Base-by-base conservation (phyloP, 257 asterid species). In the Ocimum tenuiflorum region DNA sequence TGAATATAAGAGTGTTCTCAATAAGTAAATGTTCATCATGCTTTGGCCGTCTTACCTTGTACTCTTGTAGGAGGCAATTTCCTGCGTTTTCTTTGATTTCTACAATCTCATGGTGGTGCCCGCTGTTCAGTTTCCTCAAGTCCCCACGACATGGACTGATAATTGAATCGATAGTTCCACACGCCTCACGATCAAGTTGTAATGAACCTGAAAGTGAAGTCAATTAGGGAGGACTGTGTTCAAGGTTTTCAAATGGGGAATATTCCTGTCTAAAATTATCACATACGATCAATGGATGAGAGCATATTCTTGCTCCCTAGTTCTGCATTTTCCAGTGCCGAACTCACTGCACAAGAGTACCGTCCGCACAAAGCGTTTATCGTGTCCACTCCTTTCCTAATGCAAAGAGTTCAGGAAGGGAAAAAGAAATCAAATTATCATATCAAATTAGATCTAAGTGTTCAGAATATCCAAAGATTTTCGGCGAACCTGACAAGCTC, bases 151-250 rank as follows among this genome's bases (percentile, higher is more conserved):
- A 89, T 45, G 97, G 96, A 56, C 71, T 78, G 51, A 81, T 75
- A 77, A 86, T 73, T 60, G 94, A 86, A 72, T 86, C 88, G 4
- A 94, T 78, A 72, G 83, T 88, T 38, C 52, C 73, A 31, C 91
- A 81, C 20, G 97, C 99, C 70, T 86, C 99, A 3, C 58, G 84
- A 74, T 94, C 99, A 72, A 89, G 95, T 83, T 88, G 91, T 68
- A 94, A 76, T 27, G 96, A 83, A 76, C 85, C 97, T 94, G 83
- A 71, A 82, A 23, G 43, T 2, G 11, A 55, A 54, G 23, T 13
- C 6, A 5, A 22, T 31, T 63, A 27, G 31, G 2, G 31, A 36
- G 29, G 29, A 55, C 18, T 70, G 38, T 20, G 12, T 8, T 42
- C 24, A 61, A n/a, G 29, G 48, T 36, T 41, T 45, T 49, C 14